Conservation (phyloP, 2,329 filamentous ascomycete species). For the Neonectria coccinea region DNA sequence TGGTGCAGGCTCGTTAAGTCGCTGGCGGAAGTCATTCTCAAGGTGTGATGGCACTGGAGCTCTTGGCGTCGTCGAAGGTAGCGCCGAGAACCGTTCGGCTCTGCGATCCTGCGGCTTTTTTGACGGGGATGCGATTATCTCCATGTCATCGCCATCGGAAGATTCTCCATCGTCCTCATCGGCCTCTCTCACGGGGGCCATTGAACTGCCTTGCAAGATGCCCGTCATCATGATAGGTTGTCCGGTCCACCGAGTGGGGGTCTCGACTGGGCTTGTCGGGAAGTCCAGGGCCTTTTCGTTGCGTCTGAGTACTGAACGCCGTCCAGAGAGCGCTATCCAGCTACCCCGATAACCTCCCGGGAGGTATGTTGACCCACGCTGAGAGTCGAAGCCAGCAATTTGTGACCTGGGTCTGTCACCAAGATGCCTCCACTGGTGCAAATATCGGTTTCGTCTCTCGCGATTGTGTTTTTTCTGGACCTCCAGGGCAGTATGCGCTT, state of each 20-base stretch:
- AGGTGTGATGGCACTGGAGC: conserved; percentile 58
- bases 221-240: conserved; percentile 53
- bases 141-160: conserved; percentile 40
- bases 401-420: conserved; percentile 32
- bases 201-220: conserved; percentile 43
- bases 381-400: conserved; percentile 19
- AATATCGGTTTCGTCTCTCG: conserved; percentile 47
- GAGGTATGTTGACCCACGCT: conserved; percentile 30
- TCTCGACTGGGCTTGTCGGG: conserved; percentile 48
- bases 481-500: conserved; percentile 52
- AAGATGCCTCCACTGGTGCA: conserved; percentile 49
- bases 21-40: conserved; percentile 50
- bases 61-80: conserved; percentile 57
- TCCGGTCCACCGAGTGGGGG: conserved; percentile 62
- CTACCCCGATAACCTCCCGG: conserved; percentile 39
- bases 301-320: conserved; percentile 41
- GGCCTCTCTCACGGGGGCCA: conserved; percentile 48
- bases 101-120: conserved; percentile 37
- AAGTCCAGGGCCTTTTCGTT: conserved; percentile 38
- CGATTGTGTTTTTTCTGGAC: conserved; percentile 49
- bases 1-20: conserved; percentile 25
- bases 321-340: conserved; percentile 43
- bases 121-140: conserved; percentile 37
- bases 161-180: conserved; percentile 46
- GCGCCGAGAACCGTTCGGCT: conserved; percentile 33